Evolutionary conservation across 768 basidiomycete genomes (phyloP), one percentile per base, ranked within the genome.

Genomic region (Phanerochaete sordida): DNA sequence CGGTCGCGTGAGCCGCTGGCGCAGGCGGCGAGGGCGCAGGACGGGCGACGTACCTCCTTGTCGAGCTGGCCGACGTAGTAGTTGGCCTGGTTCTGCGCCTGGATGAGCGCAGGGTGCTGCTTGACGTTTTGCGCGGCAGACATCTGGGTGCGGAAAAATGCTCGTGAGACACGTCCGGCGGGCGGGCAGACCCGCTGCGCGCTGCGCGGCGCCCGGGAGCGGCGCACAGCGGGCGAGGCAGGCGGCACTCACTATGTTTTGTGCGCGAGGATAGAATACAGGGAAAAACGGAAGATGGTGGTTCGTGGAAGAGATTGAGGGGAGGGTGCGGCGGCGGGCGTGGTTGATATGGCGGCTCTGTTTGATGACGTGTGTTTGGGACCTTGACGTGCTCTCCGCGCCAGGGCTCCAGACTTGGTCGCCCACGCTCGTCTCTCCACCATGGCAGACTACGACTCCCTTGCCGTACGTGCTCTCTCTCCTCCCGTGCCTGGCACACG

Each of bases 51-150:
- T 46, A 94, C 95, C 90, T 98, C 95, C 75, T 97, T 97, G 81
- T 98, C 96, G 70, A 98, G 89, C 81, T 95, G 91, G 75, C 72
- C 77, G 70, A 93, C 76, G 73, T 97, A 93, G 77, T 88, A 84
- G 67, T 80, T 80, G 62, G 86, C 90, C 81, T 89, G 91, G 73
- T 84, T 87, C 76, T 90, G 87, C 26, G 85, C 93, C 76, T 95
- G 91, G 68, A 90, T 66, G 78, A 88, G 86, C 68, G 87, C 80
- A 31, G 95, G 94, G 79, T 96, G 95, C 72, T 90, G 87, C 77
- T 93, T 88, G 64, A 95, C 74, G 76, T 88, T 88, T 79, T 93
- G 85, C 26, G 86, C 75, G 60, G 90, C 85, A 66, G 91, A 91
- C 90, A 92, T 92, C 75, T 81, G 56, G 24, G 50, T 24, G 54